Evolutionary conservation across 306 rosid species (phyloP), one percentile per base, ranked within the genome.

Genomic region (Ammopiptanthus mongolicus): DNA sequence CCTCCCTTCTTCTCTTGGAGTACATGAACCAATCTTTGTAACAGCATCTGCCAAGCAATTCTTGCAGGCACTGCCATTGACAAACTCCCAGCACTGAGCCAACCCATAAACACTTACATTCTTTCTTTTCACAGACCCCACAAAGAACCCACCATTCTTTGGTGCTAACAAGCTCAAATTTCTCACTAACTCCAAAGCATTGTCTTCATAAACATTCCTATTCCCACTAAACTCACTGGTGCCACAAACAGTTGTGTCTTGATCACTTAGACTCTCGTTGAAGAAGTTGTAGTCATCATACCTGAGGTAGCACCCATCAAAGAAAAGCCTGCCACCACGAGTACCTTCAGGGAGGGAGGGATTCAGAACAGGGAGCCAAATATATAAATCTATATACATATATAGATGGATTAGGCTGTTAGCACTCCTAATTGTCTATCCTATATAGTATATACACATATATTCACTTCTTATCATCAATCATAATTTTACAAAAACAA

Each of bases 51-150:
- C 80, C 80, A 89, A 89, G 64, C 97, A 91, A 10, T 62, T 41
- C 33, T 46, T 29, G 9, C 94, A 91, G 6, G 25, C 69, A 28
- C 70, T 29, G 3, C 80, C 89, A 29, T 34, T 87, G 5, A 87
- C 89, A 56, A 72, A 44, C 34, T 81, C 74, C 97, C 97, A 91
- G 53, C 97, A 91, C 82, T 89, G 94, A 72, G 86, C 97, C 92
- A 89, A 84, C 19, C 97, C 94, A 72, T 69, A 84, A 53, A 91
- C 94, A 6, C 64, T 71, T 1, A 78, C 79, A 62, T 88, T 87
- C 41, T 44, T 63, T 14, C 34, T 18, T 5, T 8, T 52, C 79
- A 84, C 78, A 36, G 47, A 65, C 17, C 84, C 89, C 17, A 81
- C 92, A 22, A 39, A 52, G 22, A 89, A 91, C 42, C 92, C 92